Percentiles rank a stretch among this genome's conserved stretches.
Conservation (phyloP, 495 filamentous ascomycete species). For the Aspergillus affinis region DNA sequence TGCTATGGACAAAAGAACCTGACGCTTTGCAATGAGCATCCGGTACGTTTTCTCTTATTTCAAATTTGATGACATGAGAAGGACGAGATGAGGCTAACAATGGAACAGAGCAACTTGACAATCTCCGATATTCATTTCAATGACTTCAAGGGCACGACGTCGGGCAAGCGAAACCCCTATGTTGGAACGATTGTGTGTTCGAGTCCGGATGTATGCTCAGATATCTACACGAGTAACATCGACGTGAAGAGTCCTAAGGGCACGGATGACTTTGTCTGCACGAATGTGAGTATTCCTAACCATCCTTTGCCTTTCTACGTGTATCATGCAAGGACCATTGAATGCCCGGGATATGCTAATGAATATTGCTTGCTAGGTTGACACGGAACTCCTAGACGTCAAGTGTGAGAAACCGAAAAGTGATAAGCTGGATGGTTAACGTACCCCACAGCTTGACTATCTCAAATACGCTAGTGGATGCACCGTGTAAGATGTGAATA, state of each 20-base stretch:
- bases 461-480: too few species aligned
- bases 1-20: conserved; percentile 65
- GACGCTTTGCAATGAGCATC: conserved; percentile 60
- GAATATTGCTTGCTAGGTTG: background rate
- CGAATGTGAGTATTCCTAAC: conserved; percentile 41
- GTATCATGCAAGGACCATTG: too few species aligned
- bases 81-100: conserved; percentile 1
- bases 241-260: conserved; percentile 52
- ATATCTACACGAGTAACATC: conserved; percentile 52
- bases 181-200: conserved; percentile 59
- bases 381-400: background rate
- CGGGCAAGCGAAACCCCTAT: conserved; percentile 47
- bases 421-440: too few species aligned
- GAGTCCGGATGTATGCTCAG: conserved; percentile 49
- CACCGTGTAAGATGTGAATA: too few species aligned
- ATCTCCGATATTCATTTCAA: conserved; percentile 57
- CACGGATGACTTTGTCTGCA: conserved; percentile 50
- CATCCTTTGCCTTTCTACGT: too few species aligned
- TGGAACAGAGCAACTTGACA: conserved; percentile 48
- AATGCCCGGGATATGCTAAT: background rate
- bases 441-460: too few species aligned
- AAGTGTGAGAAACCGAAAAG: background rate
- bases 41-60: conserved; percentile 29
- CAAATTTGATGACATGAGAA: background rate
- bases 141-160: conserved; percentile 56